Evolutionary conservation across 768 basidiomycete species (phyloP).

Genomic region (Suillus ampliporus): DNA sequence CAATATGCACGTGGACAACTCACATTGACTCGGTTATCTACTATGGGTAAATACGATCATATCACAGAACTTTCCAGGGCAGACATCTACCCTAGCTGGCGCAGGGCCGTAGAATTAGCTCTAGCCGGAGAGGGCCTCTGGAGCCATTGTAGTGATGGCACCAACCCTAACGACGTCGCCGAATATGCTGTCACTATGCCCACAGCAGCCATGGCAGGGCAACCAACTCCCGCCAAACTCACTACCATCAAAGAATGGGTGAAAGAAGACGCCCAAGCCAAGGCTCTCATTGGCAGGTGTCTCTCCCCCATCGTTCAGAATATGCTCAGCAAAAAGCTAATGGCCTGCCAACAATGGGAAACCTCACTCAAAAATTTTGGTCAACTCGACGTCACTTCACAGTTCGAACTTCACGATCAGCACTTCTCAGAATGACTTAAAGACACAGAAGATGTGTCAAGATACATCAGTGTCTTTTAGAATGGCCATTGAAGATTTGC

Average conservation of each 20-base stretch:
- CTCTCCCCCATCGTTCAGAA: fast-evolving
- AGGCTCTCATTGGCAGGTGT: constrained; percentile 5
- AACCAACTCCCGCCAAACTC: too few species aligned
- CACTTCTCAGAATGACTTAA: not conserved
- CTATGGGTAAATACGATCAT: constrained; percentile 15
- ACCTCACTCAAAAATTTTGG: not conserved
- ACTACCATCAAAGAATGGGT: not conserved
- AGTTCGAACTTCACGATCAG: not conserved
- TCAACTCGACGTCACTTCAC: not conserved
- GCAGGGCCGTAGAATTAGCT: too few species aligned
- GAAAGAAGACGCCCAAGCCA: constrained; percentile 5
- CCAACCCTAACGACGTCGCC: too few species aligned
- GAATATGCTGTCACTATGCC: too few species aligned
- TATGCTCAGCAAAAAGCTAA: not conserved
- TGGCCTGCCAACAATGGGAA: not conserved
- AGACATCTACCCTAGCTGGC: not conserved
- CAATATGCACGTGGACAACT: too few species aligned
- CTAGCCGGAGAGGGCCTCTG: too few species aligned
- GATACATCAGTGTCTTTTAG: not conserved
- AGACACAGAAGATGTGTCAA: not conserved
- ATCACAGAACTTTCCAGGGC: constrained; percentile 11
- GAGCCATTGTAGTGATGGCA: too few species aligned
- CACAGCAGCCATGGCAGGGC: too few species aligned
- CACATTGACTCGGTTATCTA: too few species aligned
- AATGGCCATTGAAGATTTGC: not conserved